phyloP scores from a whole-genome alignment of 1,284 basidiomycete genomes.

The Fistulina hepatica region DNA sequence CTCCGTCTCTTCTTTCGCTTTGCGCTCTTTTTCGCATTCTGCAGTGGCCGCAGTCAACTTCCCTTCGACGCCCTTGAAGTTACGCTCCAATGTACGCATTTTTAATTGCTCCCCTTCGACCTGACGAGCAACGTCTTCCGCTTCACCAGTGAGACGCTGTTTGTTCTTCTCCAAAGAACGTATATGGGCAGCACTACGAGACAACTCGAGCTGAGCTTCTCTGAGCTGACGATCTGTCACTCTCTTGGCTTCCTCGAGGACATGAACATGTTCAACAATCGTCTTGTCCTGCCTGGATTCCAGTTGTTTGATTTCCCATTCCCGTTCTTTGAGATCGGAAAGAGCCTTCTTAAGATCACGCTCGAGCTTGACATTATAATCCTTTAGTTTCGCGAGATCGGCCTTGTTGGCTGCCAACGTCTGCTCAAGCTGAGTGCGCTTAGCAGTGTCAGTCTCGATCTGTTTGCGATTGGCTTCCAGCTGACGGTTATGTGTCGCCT shows the following conservation, averaged over 20 bases:
- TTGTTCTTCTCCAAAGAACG: constrained; percentile 79
- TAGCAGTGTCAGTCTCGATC: constrained; percentile 57
- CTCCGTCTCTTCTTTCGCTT: constrained; percentile 54
- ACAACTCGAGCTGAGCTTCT: constrained; percentile 70
- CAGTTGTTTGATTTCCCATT: constrained; percentile 80
- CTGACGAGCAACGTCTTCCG: constrained; percentile 75
- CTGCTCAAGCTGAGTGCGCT: constrained; percentile 67
- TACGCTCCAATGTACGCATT: constrained; percentile 58
- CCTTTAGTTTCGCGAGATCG: constrained; percentile 61
- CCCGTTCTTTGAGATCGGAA: constrained; percentile 69
- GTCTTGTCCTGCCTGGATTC: constrained; percentile 92
- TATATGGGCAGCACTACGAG: constrained; percentile 66
- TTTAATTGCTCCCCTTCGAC: constrained; percentile 65
- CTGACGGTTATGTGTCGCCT: constrained; percentile 64
- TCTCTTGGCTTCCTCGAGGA: constrained; percentile 93
- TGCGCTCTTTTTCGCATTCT: constrained; percentile 56
- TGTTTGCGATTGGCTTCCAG: constrained; percentile 58
- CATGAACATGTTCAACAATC: constrained; percentile 97
- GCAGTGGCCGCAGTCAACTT: constrained; percentile 42
- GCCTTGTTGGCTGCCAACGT: constrained; percentile 51
- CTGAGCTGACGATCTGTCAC: constrained; percentile 88
- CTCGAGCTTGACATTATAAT: constrained; percentile 64
- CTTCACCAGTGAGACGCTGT: constrained; percentile 65
- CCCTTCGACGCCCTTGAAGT: constrained; percentile 47
- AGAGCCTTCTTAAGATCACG: constrained; percentile 73